Evolutionary conservation across 2,329 filamentous ascomycete species (phyloP).

Genomic region (Tolypocladium endophyticum): DNA sequence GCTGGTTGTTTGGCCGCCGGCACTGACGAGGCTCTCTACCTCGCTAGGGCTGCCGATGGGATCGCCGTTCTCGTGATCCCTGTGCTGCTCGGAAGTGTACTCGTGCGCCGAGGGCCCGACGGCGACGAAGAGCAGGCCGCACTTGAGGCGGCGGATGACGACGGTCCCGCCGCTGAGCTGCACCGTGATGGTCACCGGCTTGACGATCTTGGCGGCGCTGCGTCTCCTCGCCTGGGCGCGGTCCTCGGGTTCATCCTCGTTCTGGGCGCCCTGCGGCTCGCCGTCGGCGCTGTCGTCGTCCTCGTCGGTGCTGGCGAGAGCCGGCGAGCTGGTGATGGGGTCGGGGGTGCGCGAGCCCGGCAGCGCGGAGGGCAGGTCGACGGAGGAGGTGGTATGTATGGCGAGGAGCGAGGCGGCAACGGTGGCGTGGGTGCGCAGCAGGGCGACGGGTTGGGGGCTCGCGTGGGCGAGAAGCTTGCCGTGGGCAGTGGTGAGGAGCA

Average conservation of each 20-base stretch:
- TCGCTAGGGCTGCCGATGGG: slow-evolving; percentile 29
- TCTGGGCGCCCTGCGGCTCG: slow-evolving; percentile 9
- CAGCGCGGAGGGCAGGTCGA: slow-evolving; percentile 30
- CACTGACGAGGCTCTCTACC: slow-evolving; percentile 35
- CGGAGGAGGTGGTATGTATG: slow-evolving; percentile 39
- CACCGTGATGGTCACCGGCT: slow-evolving; percentile 39
- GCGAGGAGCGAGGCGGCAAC: slow-evolving; percentile 52
- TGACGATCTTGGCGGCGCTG: slow-evolving; percentile 12
- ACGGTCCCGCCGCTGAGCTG: slow-evolving; percentile 49
- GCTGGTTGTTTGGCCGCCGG: slow-evolving; percentile 32
- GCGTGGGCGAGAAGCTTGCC: slow-evolving; percentile 56
- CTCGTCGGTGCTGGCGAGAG: slow-evolving; percentile 12
- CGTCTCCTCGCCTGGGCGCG: not conserved
- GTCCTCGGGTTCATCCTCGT: not conserved
- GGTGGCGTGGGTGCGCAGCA: slow-evolving; percentile 52
- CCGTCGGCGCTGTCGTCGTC: slow-evolving; percentile 11
- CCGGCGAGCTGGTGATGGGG: slow-evolving; percentile 13
- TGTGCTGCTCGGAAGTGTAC: slow-evolving; percentile 6
- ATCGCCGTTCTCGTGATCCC: slow-evolving; percentile 17
- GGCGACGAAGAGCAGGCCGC: slow-evolving; percentile 52
- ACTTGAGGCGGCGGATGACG: slow-evolving; percentile 45
- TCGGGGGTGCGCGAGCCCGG: slow-evolving; percentile 22
- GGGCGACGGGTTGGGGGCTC: slow-evolving; percentile 41
- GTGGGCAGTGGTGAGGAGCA: slow-evolving; percentile 47
- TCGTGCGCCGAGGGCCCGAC: slow-evolving; percentile 34